Percentiles rank a stretch among this genome's conserved stretches.
Conservation (phyloP, 345 rosid genomes). For the Eucalyptus brandiana region DNA sequence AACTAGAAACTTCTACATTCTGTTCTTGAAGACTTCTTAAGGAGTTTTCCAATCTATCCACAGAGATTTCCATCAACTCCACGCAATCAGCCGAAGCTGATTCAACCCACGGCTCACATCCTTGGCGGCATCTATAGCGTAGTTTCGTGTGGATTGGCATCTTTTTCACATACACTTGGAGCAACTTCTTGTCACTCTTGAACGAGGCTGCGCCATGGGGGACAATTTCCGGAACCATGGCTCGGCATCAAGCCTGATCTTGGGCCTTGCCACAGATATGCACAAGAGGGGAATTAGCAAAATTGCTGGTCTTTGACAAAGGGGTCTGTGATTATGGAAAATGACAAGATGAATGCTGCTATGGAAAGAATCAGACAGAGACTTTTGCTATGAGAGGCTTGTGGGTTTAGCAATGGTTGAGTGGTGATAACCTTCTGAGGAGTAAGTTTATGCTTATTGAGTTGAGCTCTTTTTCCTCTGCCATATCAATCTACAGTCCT, state of each 20-base stretch:
- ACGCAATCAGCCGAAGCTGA: conserved; percentile 28
- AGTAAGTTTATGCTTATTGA: background rate
- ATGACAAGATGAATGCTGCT: conserved; percentile 19
- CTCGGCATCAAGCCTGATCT: conserved; percentile 27
- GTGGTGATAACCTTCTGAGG: background rate
- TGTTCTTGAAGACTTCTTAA: too few relatives aligned
- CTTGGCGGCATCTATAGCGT: background rate
- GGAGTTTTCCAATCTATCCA: background rate
- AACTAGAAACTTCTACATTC: too few relatives aligned
- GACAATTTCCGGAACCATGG: conserved; percentile 18
- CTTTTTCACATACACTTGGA: conserved; percentile 20
- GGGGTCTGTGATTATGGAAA: conserved; percentile 4
- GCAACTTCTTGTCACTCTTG: conserved; percentile 8
- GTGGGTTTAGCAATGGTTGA: conserved; percentile 36
- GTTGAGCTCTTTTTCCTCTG: background rate
- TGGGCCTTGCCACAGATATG: conserved; percentile 22
- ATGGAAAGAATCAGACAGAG: conserved; percentile 22
- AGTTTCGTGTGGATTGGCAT: conserved; percentile 3
- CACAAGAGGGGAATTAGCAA: background rate
- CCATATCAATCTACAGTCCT: background rate
- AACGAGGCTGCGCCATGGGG: background rate
- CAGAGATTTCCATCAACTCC: conserved; percentile 49
- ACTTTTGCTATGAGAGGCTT: conserved; percentile 8
- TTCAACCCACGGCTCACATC: conserved; percentile 1
- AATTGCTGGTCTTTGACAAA: background rate